phyloP scores from a whole-genome alignment of 2,329 filamentous ascomycete species.

The Cladorrhinum sp. region DNA sequence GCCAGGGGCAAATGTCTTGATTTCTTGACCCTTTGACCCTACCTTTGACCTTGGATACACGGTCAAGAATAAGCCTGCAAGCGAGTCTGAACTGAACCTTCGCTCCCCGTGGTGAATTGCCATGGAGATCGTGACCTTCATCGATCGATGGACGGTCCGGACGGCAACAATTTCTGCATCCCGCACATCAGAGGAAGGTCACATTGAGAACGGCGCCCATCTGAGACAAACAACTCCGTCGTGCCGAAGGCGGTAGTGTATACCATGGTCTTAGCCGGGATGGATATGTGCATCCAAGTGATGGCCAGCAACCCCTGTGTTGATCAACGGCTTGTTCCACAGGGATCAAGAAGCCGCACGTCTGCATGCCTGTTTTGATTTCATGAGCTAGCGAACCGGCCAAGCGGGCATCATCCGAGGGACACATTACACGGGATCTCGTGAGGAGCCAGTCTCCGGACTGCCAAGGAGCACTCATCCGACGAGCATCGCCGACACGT shows the following conservation, averaged over 20 bases:
- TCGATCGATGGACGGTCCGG: no score
- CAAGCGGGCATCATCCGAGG: not conserved
- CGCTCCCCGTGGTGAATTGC: not conserved
- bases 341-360: not conserved
- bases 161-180: no score
- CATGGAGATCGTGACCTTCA: no score
- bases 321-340: not conserved
- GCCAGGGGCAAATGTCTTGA: constrained; percentile 1
- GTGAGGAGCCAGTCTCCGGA: not conserved
- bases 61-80: not conserved
- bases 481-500: not conserved
- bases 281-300: not conserved
- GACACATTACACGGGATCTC: not conserved
- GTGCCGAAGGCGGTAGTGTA: not conserved
- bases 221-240: not conserved
- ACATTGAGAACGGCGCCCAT: not conserved
- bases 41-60: not conserved
- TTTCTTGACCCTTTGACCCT: no score
- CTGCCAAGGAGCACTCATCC: not conserved
- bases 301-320: not conserved
- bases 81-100: not conserved
- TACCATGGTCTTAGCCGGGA: not conserved
- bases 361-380: not conserved
- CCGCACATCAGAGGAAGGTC: not conserved
- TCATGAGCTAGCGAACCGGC: not conserved